These are phyloP conservation scores for Herpetomonas tarakana DNA, from an alignment of 208 protist species.

Conservation along the genomic window DNA sequence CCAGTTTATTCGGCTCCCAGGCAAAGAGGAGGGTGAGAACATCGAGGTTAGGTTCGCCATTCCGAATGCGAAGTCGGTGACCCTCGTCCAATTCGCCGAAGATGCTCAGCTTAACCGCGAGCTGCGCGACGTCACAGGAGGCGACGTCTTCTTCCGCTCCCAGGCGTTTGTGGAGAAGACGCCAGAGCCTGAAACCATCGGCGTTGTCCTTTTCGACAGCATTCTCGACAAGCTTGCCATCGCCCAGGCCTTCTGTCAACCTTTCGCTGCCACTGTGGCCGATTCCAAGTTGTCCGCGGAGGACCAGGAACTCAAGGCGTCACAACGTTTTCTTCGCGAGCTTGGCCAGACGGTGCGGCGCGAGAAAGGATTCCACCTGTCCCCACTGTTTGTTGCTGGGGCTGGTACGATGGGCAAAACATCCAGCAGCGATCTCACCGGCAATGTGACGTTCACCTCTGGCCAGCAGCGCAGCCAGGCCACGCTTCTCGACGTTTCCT, in stretches of 20 bases:
- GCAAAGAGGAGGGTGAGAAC: constrained; percentile 23
- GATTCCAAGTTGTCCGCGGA: not conserved
- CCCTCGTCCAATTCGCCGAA: constrained; percentile 74
- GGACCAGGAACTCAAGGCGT: constrained; percentile 29
- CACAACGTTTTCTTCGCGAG: constrained; percentile 62
- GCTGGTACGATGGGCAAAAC: constrained; percentile 77
- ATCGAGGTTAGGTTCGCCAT: constrained; percentile 65
- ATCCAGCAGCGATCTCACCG: constrained; percentile 72
- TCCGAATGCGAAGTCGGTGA: constrained; percentile 79
- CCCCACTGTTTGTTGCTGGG: constrained; percentile 66
- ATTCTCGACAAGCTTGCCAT: constrained; percentile 61
- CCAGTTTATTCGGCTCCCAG: constrained; percentile 44
- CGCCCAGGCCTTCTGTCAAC: constrained; percentile 78
- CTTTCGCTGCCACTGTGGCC: constrained; percentile 8
- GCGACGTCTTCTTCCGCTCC: constrained; percentile 76
- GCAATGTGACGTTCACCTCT: constrained; percentile 71
- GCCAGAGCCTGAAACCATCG: constrained; percentile 67
- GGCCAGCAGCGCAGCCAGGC: constrained; percentile 69
- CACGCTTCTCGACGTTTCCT: constrained; percentile 73
- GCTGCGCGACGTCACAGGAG: constrained; percentile 39
- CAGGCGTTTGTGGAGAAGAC: constrained; percentile 59
- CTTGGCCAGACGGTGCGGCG: constrained; percentile 78
- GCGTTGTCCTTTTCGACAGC: constrained; percentile 58
- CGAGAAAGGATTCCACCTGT: constrained; percentile 83
- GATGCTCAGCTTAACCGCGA: constrained; percentile 50